A percentile compares a stretch with the other conserved stretches of the same genome.
phyloP scores from a whole-genome alignment of 768 basidiomycete species.

The Suillus variegatus region DNA sequence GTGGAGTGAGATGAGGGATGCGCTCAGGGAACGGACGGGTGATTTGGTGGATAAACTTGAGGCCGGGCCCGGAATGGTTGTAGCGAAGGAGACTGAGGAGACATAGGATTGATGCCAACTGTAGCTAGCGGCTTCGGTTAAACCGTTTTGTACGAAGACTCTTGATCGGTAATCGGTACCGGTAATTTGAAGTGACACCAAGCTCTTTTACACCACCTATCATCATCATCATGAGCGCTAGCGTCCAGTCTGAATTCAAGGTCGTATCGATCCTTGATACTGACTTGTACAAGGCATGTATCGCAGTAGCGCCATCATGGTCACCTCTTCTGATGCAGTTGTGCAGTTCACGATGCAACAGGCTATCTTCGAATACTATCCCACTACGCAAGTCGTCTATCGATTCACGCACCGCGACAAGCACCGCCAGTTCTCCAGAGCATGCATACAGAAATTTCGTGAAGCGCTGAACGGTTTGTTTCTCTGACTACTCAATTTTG shows the following conservation, averaged over 20 bases:
- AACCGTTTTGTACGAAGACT: too few species aligned
- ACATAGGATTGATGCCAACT: neutral
- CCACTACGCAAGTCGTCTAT: slow-evolving; percentile 68
- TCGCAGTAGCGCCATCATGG: neutral
- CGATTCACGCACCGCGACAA: slow-evolving; percentile 80
- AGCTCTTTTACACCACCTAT: neutral
- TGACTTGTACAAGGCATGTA: slow-evolving; percentile 85
- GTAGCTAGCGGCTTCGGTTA: too few species aligned
- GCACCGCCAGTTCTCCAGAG: slow-evolving; percentile 58
- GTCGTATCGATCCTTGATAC: slow-evolving; percentile 78
- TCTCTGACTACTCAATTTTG: slow-evolving; percentile 14
- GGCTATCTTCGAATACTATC: slow-evolving; percentile 78
- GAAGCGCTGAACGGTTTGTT: slow-evolving; percentile 58
- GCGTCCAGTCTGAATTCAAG: slow-evolving; percentile 16
- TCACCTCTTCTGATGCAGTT: slow-evolving; percentile 1
- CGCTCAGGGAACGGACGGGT: slow-evolving; percentile 64
- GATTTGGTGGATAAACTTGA: slow-evolving; percentile 65
- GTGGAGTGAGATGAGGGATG: slow-evolving; percentile 80
- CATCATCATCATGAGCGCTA: neutral
- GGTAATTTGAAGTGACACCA: neutral
- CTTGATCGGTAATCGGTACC: too few species aligned
- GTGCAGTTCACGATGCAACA: slow-evolving; percentile 93
- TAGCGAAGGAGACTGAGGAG: slow-evolving; percentile 32
- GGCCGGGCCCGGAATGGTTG: slow-evolving; percentile 37
- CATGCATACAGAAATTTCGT: slow-evolving; percentile 32